Percentiles rank a stretch among this genome's conserved stretches.
Conservation (phyloP, 306 rosid genomes). For the Vigna nakashimae region DNA sequence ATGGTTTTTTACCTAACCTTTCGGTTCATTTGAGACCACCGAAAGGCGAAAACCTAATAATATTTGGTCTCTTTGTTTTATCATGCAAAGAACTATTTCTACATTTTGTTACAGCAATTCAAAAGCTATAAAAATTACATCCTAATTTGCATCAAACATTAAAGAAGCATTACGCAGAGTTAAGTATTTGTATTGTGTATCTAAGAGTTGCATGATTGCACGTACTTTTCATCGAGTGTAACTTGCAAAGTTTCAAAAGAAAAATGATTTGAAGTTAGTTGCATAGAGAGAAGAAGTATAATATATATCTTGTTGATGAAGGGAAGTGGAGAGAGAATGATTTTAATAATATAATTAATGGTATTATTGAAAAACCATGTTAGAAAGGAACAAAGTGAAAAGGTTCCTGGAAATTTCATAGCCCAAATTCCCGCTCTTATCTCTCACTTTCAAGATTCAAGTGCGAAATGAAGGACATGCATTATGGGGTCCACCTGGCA, state of each 20-base stretch:
- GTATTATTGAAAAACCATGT: not conserved
- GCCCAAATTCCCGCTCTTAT: conserved; percentile 13
- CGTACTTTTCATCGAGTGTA: conserved; percentile 4
- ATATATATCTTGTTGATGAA: not conserved
- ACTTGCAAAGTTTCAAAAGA: conserved; percentile 26
- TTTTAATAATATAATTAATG: not conserved
- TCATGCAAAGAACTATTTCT: not conserved
- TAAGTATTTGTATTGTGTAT: not conserved
- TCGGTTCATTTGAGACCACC: too few relatives aligned
- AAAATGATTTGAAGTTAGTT: conserved; percentile 34
- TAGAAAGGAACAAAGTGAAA: conserved; percentile 23
- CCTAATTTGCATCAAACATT: not conserved
- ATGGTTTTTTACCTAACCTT: too few relatives aligned
- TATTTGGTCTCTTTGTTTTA: not conserved
- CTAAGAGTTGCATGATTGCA: not conserved
- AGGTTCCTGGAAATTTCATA: conserved; percentile 37
- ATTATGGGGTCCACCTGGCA: conserved; percentile 48
- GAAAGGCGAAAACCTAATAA: too few relatives aligned
- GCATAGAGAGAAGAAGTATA: not conserved
- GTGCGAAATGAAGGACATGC: conserved; percentile 42
- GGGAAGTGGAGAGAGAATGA: conserved; percentile 5
- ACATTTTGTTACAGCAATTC: not conserved
- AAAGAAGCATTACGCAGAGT: conserved; percentile 1
- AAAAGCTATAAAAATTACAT: not conserved
- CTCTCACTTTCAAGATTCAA: conserved; percentile 20